Evolutionary conservation across 208 protist genomes (phyloP).

Genomic region (Acanthamoeba castellanii): DNA sequence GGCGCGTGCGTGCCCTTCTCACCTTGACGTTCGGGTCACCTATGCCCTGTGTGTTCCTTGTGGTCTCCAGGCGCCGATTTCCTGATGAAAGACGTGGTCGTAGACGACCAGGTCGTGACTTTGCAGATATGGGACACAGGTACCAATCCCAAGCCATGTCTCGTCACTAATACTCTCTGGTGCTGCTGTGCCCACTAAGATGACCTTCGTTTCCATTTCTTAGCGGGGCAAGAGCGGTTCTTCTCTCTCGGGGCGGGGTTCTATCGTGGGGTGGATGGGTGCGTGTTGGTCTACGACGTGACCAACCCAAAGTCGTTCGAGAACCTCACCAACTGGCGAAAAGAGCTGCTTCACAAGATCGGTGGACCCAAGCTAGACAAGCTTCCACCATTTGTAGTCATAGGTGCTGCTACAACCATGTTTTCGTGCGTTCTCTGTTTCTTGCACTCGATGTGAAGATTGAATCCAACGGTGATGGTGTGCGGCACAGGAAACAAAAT

Average conservation of each 20-base stretch:
- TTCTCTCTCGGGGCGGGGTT: slow-evolving; percentile 82
- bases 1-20: not conserved
- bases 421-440: too few relatives aligned
- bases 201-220: not conserved
- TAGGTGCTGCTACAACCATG: not conserved
- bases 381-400: slow-evolving; percentile 83
- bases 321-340: slow-evolving; percentile 79
- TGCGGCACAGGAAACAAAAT: slow-evolving; percentile 80
- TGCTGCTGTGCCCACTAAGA: not conserved
- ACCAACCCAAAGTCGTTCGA: slow-evolving; percentile 81
- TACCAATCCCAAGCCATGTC: too few relatives aligned
- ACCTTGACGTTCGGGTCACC: not conserved
- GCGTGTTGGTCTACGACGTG: slow-evolving; percentile 86
- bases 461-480: too few relatives aligned
- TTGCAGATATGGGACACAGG: slow-evolving; percentile 72
- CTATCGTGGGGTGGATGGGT: slow-evolving; percentile 85
- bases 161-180: not conserved
- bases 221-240: slow-evolving; percentile 88
- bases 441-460: too few relatives aligned
- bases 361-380: slow-evolving; percentile 49
- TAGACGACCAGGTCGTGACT: slow-evolving; percentile 27
- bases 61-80: slow-evolving; percentile 20
- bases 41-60: not conserved
- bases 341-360: slow-evolving; percentile 79
- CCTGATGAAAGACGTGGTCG: slow-evolving; percentile 44